Evolutionary conservation across 2,329 filamentous ascomycete species (phyloP).

Genomic region (Calonectria multiphialidica): DNA sequence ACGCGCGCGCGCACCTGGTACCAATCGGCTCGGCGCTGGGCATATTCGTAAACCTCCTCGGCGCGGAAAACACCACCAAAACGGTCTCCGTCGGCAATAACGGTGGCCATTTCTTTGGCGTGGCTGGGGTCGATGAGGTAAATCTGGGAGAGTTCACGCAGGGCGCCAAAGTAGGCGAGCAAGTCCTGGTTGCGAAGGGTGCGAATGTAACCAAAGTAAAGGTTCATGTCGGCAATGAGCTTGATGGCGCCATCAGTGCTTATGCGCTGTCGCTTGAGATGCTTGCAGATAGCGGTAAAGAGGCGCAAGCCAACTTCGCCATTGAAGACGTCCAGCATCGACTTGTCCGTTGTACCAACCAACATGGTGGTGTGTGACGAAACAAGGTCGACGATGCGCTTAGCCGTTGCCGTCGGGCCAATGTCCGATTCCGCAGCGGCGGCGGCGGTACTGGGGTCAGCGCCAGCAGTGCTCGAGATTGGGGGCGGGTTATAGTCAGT

Average conservation of each 20-base stretch:
- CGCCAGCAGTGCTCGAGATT: constrained; percentile 21
- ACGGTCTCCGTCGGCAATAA: constrained; percentile 91
- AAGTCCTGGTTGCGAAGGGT: constrained; percentile 87
- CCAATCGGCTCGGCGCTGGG: constrained; percentile 94
- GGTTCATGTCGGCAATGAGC: constrained; percentile 96
- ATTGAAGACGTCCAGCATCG: constrained; percentile 98
- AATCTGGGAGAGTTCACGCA: constrained; percentile 94
- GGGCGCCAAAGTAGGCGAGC: constrained; percentile 88
- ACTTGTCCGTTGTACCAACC: constrained; percentile 95
- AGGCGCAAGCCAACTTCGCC: constrained; percentile 95
- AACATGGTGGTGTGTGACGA: constrained; percentile 93
- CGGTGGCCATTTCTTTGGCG: constrained; percentile 93
- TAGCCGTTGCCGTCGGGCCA: constrained; percentile 84
- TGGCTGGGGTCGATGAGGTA: constrained; percentile 88
- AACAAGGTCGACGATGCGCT: constrained; percentile 85
- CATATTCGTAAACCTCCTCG: constrained; percentile 98
- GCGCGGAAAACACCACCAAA: constrained; percentile 94
- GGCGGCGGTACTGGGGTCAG: constrained; percentile 39
- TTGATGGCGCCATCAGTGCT: constrained; percentile 90
- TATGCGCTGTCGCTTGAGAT: constrained; percentile 95
- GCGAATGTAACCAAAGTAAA: constrained; percentile 88
- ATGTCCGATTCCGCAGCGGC: constrained; percentile 53
- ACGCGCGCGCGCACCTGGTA: constrained; percentile 89
- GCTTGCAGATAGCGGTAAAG: constrained; percentile 94
- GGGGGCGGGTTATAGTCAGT: constrained; percentile 87